Evolutionary conservation across 2,329 filamentous ascomycete genomes (phyloP).

Genomic region (Pleurostoma richardsiae): DNA sequence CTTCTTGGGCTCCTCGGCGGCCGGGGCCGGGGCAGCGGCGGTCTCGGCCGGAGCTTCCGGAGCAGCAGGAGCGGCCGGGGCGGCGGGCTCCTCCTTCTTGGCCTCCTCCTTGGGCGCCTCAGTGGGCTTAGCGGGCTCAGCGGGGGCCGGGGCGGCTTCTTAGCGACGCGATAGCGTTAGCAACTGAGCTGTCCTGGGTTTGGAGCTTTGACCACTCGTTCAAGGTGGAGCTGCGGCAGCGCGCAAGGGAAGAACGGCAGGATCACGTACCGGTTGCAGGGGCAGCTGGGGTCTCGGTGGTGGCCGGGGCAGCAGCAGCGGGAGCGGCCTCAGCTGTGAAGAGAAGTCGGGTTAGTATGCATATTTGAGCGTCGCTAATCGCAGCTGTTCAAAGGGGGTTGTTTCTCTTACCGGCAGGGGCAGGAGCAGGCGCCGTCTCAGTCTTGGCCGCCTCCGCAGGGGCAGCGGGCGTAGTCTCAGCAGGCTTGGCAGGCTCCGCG

Average conservation of each 20-base stretch:
- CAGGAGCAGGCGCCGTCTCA: constrained; percentile 22
- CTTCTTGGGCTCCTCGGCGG: constrained; percentile 16
- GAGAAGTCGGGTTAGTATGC: constrained; percentile 6
- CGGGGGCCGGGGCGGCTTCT: constrained; percentile 10
- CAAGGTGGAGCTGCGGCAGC: background rate
- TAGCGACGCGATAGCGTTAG: background rate
- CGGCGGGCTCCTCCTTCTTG: constrained; percentile 14
- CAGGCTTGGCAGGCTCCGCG: constrained; percentile 13
- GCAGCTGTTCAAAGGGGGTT: constrained; percentile 8
- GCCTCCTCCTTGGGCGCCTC: constrained; percentile 13
- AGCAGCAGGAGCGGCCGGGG: constrained; percentile 17
- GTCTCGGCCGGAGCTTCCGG: constrained; percentile 15
- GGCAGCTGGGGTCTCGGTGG: constrained; percentile 13
- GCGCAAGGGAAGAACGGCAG: background rate
- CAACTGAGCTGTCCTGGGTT: background rate
- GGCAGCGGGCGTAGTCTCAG: constrained; percentile 21
- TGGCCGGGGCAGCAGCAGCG: constrained; percentile 15
- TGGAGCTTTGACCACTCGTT: background rate
- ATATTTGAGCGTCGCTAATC: constrained; percentile 5
- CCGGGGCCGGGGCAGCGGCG: constrained; percentile 11
- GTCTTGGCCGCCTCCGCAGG: constrained; percentile 28
- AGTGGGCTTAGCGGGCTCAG: constrained; percentile 14
- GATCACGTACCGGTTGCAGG: constrained; percentile 6
- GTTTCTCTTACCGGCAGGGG: constrained; percentile 21
- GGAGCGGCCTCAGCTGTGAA: constrained; percentile 11